phyloP scores from a whole-genome alignment of 139 green algal species.

The Micractinium conductrix region DNA sequence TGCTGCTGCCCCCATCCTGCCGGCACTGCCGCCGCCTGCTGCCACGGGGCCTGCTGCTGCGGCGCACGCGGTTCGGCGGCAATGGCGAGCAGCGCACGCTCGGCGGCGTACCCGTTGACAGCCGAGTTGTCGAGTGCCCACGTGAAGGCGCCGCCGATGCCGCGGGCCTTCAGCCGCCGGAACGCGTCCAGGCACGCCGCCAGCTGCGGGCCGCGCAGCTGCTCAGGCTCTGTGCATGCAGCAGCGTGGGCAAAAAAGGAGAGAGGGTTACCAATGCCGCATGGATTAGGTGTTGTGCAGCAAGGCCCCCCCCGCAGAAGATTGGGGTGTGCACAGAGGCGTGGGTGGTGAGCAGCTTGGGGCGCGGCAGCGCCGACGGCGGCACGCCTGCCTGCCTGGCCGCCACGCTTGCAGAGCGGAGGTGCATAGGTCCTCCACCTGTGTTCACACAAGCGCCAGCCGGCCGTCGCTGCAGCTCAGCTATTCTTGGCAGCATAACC shows the following conservation, averaged over 20 bases:
- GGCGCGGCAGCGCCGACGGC: too few species aligned
- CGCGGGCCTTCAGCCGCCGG: neutral
- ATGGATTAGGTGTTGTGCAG: too few species aligned
- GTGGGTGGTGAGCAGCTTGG: too few species aligned
- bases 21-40: neutral
- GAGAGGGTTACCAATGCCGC: too few species aligned
- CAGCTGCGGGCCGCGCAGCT: conserved; percentile 12
- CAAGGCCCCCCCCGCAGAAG: too few species aligned
- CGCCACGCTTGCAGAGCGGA: too few species aligned
- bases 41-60: neutral
- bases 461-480: too few species aligned
- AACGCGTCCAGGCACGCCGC: neutral
- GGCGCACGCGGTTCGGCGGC: neutral
- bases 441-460: too few species aligned
- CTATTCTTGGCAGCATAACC: too few species aligned
- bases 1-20: neutral
- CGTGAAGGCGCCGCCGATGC: conserved; percentile 19
- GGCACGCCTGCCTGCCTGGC: too few species aligned
- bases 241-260: neutral
- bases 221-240: neutral
- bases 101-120: neutral
- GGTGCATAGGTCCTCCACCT: too few species aligned
- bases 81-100: conserved; percentile 10
- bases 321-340: too few species aligned
- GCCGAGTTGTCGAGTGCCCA: conserved; percentile 25